A percentile compares a stretch with the other conserved stretches of the same genome.
Evolutionary conservation across 2,329 filamentous ascomycete genomes (phyloP).

Genomic region (Emergomyces orientalis): DNA sequence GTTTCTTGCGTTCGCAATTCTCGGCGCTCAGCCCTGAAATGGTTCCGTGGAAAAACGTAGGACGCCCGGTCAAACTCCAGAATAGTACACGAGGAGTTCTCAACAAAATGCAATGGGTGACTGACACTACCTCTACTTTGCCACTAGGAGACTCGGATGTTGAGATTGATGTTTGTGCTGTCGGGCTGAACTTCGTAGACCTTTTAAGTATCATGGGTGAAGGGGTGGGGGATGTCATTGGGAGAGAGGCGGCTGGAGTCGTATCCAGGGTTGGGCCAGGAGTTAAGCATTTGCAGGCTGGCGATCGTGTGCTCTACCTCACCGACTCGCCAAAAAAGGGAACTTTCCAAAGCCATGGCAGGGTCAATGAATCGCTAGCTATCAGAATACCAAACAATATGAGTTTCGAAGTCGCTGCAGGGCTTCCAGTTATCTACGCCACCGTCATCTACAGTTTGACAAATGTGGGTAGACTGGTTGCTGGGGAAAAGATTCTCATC

Average conservation of each 20-base stretch:
- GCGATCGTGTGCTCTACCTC: constrained; percentile 29
- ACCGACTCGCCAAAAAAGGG: constrained; percentile 10
- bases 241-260: constrained; percentile 30
- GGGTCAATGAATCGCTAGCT: constrained; percentile 11
- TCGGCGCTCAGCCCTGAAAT: constrained; percentile 14
- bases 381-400: constrained; percentile 16
- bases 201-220: constrained; percentile 26
- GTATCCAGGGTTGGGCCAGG: constrained; percentile 19
- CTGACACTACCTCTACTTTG: constrained; percentile 14
- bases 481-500: constrained; percentile 19
- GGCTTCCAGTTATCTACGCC: constrained; percentile 16
- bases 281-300: constrained; percentile 20
- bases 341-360: constrained; percentile 15
- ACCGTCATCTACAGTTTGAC: constrained; percentile 18
- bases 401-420: constrained; percentile 17
- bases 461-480: constrained; percentile 15
- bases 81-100: constrained; percentile 16
- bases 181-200: constrained; percentile 22
- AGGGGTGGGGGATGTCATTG: constrained; percentile 21
- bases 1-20: constrained; percentile 15
- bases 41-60: constrained; percentile 9
- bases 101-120: constrained; percentile 18
- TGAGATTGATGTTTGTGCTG: constrained; percentile 9
- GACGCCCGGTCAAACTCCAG: constrained; percentile 16
- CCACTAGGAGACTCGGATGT: constrained; percentile 18